Percentiles rank a stretch among this genome's conserved stretches.
phyloP scores from a whole-genome alignment of 1,284 basidiomycete species.

The Puccinia horiana region DNA sequence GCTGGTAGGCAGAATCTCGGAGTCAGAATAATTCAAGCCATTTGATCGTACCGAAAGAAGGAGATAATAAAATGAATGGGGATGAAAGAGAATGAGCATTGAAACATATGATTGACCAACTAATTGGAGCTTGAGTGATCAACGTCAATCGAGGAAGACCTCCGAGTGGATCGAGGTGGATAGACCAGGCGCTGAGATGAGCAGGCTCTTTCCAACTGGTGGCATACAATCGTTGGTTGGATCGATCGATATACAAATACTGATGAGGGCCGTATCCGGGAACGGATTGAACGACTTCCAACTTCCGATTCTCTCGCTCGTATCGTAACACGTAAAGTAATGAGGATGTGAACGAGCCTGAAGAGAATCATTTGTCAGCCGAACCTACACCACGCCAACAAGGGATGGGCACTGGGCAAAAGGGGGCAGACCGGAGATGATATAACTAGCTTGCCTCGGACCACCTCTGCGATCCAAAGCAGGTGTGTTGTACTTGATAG shows the following conservation, averaged over 20 bases:
- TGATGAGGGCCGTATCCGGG: slow-evolving; percentile 30
- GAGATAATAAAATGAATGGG: not conserved
- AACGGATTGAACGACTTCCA: slow-evolving; percentile 2
- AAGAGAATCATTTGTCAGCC: not conserved
- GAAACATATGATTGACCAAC: not conserved
- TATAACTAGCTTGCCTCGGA: not conserved
- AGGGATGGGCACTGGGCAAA: too few species aligned
- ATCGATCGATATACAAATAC: slow-evolving; percentile 18
- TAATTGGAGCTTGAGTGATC: slow-evolving; percentile 19
- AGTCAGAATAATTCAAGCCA: slow-evolving; percentile 53
- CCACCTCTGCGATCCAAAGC: not conserved
- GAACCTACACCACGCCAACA: too few species aligned
- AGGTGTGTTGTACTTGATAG: not conserved
- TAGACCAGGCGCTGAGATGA: slow-evolving; percentile 53
- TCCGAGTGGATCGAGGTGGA: slow-evolving; percentile 26
- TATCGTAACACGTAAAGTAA: slow-evolving; percentile 15
- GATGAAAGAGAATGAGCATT: not conserved
- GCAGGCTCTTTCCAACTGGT: slow-evolving; percentile 54
- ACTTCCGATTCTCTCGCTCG: not conserved
- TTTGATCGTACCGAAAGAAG: not conserved
- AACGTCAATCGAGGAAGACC: not conserved
- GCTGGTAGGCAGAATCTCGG: slow-evolving; percentile 13
- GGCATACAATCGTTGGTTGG: slow-evolving; percentile 52
- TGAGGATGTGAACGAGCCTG: slow-evolving; percentile 38
- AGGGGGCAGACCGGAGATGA: slow-evolving; percentile 1